These are phyloP conservation scores for Populus simonii DNA, from an alignment of 345 rosid species.

Conservation along the genomic window DNA sequence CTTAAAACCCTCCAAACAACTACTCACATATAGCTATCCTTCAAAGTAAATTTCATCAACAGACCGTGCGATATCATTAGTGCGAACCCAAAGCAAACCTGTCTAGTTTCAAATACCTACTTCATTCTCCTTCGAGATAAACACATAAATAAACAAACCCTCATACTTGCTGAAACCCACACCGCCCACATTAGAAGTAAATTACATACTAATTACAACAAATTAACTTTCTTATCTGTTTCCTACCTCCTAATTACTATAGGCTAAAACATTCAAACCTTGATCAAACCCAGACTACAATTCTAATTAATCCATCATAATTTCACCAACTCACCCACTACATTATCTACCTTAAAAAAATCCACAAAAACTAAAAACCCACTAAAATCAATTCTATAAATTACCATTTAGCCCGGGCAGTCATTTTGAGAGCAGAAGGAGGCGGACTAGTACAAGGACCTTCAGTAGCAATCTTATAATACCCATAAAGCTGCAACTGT, in stretches of 20 bases:
- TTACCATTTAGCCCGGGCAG: constrained; percentile 94
- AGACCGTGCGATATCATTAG: neutral
- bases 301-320: neutral
- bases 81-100: neutral
- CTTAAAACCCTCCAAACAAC: neutral
- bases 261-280: neutral
- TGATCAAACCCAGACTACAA: neutral
- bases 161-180: neutral
- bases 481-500: constrained; percentile 80
- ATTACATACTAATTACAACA: neutral
- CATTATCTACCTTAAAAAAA: neutral
- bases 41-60: neutral
- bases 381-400: neutral
- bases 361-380: neutral
- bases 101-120: neutral
- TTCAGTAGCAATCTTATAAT: constrained; percentile 85
- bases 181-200: neutral
- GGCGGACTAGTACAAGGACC: constrained; percentile 84
- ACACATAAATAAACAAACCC: neutral
- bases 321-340: neutral
- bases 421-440: constrained; percentile 86
- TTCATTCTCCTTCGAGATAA: neutral
- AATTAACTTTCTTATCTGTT: neutral
- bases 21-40: neutral
- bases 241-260: neutral